Percentiles rank a stretch among this genome's conserved stretches.
phyloP scores from a whole-genome alignment of 306 rosid genomes.

The Corylus americana region DNA sequence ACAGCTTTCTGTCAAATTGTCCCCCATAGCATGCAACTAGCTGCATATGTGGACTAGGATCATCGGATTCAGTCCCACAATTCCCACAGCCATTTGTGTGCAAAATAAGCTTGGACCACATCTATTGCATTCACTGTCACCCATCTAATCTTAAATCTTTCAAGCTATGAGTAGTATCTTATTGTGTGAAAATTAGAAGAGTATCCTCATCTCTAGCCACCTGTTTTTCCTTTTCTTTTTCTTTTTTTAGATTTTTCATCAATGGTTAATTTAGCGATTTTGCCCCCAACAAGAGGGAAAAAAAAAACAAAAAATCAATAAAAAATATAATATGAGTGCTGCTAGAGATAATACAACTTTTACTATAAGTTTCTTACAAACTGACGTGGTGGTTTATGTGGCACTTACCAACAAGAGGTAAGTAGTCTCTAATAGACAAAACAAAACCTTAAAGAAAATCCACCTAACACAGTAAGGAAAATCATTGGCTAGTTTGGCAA shows the following conservation, averaged over 20 bases:
- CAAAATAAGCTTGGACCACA: constrained; percentile 34
- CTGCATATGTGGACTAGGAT: constrained; percentile 46
- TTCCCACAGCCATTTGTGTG: constrained; percentile 32
- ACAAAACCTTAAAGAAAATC: not conserved
- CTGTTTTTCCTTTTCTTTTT: not conserved
- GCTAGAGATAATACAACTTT: too few species aligned
- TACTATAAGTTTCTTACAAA: too few species aligned
- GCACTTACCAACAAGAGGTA: too few species aligned
- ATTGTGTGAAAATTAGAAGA: too few species aligned
- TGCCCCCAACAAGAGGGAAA: not conserved
- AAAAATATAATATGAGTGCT: not conserved
- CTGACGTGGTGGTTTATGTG: too few species aligned
- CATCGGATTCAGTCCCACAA: constrained; percentile 19
- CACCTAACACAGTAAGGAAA: not conserved
- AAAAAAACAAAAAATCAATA: not conserved
- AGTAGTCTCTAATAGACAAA: too few species aligned
- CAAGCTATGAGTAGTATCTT: too few species aligned
- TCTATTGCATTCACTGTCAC: not conserved
- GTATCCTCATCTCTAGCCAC: not conserved
- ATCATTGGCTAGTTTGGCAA: too few species aligned
- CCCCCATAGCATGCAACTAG: constrained; percentile 12
- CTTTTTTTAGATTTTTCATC: not conserved
- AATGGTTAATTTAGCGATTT: not conserved
- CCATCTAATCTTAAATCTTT: not conserved
- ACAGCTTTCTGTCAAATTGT: constrained; percentile 36